Conservation (phyloP, 768 basidiomycete genomes). For the Amanita muscaria region DNA sequence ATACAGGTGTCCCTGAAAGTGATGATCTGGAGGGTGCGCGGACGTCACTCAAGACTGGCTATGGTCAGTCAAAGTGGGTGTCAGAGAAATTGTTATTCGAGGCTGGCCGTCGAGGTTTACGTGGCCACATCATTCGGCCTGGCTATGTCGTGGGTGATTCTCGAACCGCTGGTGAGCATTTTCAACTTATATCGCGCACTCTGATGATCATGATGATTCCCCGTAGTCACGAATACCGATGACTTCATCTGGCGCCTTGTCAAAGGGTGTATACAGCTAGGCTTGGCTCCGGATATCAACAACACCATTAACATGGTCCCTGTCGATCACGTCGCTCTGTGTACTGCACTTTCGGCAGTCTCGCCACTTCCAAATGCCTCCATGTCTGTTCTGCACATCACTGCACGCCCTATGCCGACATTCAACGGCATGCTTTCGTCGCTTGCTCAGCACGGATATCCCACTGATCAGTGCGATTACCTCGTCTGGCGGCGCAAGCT, state of each 20-base stretch:
- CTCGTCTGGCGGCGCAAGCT: constrained; percentile 84
- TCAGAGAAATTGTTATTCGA: constrained; percentile 91
- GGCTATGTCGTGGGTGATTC: constrained; percentile 97
- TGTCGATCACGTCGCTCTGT: constrained; percentile 89
- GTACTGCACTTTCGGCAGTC: constrained; percentile 65
- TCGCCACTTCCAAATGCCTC: constrained; percentile 39
- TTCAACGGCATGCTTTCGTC: constrained; percentile 81
- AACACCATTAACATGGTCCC: constrained; percentile 98
- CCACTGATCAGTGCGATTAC: constrained; percentile 75
- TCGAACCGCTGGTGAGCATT: constrained; percentile 61
- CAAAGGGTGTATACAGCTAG: constrained; percentile 98
- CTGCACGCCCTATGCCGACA: constrained; percentile 77
- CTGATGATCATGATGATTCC: constrained; percentile 6
- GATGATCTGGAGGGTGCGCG: constrained; percentile 87
- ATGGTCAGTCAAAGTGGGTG: constrained; percentile 98
- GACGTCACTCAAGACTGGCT: constrained; percentile 72
- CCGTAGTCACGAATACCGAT: constrained; percentile 90
- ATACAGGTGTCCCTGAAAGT: constrained; percentile 71
- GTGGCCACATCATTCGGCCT: constrained; percentile 82
- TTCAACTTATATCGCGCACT: not conserved
- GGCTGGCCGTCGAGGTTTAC: constrained; percentile 78
- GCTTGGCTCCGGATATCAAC: constrained; percentile 92
- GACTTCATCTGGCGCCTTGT: constrained; percentile 98
- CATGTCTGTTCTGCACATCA: constrained; percentile 70
- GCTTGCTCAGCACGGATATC: constrained; percentile 73